Evolutionary conservation across 1,284 basidiomycete species (phyloP).

Genomic region (Pholiota adiposa): DNA sequence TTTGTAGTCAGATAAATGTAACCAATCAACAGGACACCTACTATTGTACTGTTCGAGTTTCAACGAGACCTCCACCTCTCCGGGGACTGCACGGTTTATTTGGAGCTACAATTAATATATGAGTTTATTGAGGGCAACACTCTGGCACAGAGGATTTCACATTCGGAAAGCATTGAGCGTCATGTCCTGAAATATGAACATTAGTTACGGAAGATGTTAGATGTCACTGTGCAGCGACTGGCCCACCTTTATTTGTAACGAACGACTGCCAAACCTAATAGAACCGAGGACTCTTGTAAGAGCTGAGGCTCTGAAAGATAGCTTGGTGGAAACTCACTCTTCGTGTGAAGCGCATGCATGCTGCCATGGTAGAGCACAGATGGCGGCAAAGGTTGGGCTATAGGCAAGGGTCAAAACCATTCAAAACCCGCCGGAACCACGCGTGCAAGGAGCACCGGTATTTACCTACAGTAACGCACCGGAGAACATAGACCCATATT

Average conservation of each 20-base stretch:
- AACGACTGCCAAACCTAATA: slow-evolving; percentile 83
- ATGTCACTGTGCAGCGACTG: not conserved
- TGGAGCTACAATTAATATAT: slow-evolving; percentile 50
- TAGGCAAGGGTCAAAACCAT: no score
- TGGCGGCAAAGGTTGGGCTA: no score
- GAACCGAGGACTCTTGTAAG: not conserved
- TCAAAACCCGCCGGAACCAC: no score
- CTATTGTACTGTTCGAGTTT: slow-evolving; percentile 76
- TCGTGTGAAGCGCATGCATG: slow-evolving; percentile 69
- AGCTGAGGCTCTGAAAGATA: not conserved
- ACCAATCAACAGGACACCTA: slow-evolving; percentile 36
- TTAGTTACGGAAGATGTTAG: not conserved
- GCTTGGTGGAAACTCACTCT: slow-evolving; percentile 42
- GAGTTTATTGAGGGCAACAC: not conserved
- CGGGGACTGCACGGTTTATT: slow-evolving; percentile 66
- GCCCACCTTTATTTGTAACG: slow-evolving; percentile 68
- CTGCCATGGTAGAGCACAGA: slow-evolving; percentile 46
- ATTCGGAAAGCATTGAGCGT: slow-evolving; percentile 78
- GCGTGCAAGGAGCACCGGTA: no score
- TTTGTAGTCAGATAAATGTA: not conserved
- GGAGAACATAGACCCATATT: no score
- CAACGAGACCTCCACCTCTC: slow-evolving; percentile 65
- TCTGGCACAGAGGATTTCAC: slow-evolving; percentile 40
- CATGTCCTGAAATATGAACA: slow-evolving; percentile 58
- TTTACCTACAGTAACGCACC: no score